phyloP scores from a whole-genome alignment of 1,284 basidiomycete species.

The Inonotus hispidus region DNA sequence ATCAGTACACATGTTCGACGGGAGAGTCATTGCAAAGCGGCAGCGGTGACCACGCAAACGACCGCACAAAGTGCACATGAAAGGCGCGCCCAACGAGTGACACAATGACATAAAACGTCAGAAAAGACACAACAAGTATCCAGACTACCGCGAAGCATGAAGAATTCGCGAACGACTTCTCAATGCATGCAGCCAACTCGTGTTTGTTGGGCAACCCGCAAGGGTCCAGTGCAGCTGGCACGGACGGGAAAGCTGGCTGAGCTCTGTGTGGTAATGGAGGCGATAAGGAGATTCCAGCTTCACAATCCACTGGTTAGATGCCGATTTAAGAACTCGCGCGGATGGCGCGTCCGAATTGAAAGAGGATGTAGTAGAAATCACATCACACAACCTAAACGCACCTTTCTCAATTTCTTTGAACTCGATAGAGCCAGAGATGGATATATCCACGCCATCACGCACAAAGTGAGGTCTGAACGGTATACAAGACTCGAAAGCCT shows the following conservation, averaged over 20 bases:
- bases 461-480: slow-evolving; percentile 73
- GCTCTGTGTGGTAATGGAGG: slow-evolving; percentile 13
- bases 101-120: neutral
- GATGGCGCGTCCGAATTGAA: slow-evolving; percentile 12
- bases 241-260: neutral
- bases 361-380: neutral
- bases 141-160: neutral
- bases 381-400: slow-evolving; percentile 29
- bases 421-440: slow-evolving; percentile 65
- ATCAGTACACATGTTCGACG: slow-evolving; percentile 5
- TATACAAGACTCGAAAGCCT: slow-evolving; percentile 63
- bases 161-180: neutral
- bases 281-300: neutral
- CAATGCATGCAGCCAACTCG: neutral
- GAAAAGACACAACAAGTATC: neutral
- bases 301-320: neutral
- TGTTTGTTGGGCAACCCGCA: neutral
- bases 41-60: neutral
- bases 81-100: neutral
- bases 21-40: slow-evolving; percentile 1
- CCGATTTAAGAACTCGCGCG: neutral
- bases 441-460: slow-evolving; percentile 49
- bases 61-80: neutral
- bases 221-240: neutral
- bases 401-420: slow-evolving; percentile 76